Evolutionary conservation across 208 protist species (phyloP), one percentile per base, ranked within the genome.

Genomic region (Strigomonas culicis): DNA sequence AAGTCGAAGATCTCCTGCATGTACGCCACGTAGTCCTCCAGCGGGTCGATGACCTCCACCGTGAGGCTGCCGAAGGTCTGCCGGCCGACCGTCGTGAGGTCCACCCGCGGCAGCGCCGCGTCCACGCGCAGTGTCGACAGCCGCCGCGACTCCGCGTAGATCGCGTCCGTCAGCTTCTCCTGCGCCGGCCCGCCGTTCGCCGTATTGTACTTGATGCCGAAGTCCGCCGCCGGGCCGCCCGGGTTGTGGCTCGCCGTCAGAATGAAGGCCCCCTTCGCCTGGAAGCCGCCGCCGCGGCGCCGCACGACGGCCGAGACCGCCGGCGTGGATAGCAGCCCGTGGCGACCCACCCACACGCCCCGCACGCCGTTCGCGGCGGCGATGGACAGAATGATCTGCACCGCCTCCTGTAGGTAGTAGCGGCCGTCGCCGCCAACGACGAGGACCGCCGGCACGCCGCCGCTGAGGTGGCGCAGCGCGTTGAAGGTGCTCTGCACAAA

Each of bases 131-230:
- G 57, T 47, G 74, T 72, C 50, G 72, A 49, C 21, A 99, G 87
- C 25, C 71, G 82, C 17, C 78, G 66, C 10, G 97, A 95, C 44
- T 90, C 59, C n/a, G 93, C 72, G 75, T 89, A 98, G 68, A 99
- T 99, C 17, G 53, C 65, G 27, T 97, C 74, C 11, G 98, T 99
- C 32, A 99, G 68, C 36, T 77, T 83, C 70, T 98, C 95, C 19
- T 95, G 86, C 0, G 98, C 98, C 21, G 98, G 97, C 39, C 97
- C 98, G 56, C 98, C 98, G 72, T 99, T 99, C 19, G 75, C 74
- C 36, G 79, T 82, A 84, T 99, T 99, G 81, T 98, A 99, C 84
- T 99, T 99, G 72, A 99, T 98, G 62, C 98, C 98, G 78, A 99
- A 99, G 76, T 99, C 98, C 30, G 90, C 94, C 3, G 88, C 70